A percentile compares a stretch with the other conserved stretches of the same genome.
These are phyloP conservation scores for Termitomyces sp. DNA, from an alignment of 768 basidiomycete species.

Conservation along the genomic window DNA sequence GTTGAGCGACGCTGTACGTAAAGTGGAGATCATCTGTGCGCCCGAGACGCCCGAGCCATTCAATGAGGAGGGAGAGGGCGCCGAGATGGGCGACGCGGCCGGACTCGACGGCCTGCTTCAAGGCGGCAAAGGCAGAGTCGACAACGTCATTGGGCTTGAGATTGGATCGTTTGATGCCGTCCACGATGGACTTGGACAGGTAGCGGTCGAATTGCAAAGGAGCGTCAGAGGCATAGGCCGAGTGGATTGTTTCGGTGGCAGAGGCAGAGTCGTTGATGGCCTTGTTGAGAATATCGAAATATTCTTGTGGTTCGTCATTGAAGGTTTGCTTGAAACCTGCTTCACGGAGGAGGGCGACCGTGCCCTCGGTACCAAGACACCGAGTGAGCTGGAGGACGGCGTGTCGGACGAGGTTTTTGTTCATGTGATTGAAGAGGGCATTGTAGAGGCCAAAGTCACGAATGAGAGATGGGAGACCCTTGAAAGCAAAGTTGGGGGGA, in stretches of 20 bases:
- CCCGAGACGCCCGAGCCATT: conserved; percentile 57
- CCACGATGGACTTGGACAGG: conserved; percentile 3
- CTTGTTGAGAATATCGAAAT: conserved; percentile 16
- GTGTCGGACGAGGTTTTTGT: conserved; percentile 17
- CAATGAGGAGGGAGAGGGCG: conserved; percentile 59
- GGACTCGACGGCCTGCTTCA: conserved; percentile 37
- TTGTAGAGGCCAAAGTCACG: conserved; percentile 29
- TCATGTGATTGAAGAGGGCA: conserved; percentile 25
- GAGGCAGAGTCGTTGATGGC: conserved; percentile 12
- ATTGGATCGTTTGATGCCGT: background rate
- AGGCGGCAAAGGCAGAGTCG: conserved; percentile 41
- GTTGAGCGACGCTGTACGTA: conserved; percentile 67
- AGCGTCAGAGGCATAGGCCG: conserved; percentile 6
- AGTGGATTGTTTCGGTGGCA: conserved; percentile 3
- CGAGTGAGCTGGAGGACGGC: conserved; percentile 22
- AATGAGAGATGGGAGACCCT: conserved; percentile 37
- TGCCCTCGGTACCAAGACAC: conserved; percentile 19
- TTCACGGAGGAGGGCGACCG: conserved; percentile 20
- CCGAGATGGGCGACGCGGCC: conserved; percentile 47
- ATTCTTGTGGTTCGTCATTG: conserved; percentile 15
- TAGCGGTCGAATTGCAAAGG: conserved; percentile 1
- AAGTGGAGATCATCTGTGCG: conserved; percentile 56
- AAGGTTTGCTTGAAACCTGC: conserved; percentile 25
- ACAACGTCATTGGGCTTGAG: conserved; percentile 11
- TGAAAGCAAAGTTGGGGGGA: conserved; percentile 27